phyloP scores from a whole-genome alignment of 306 rosid genomes.

The Sicyos edulis region DNA sequence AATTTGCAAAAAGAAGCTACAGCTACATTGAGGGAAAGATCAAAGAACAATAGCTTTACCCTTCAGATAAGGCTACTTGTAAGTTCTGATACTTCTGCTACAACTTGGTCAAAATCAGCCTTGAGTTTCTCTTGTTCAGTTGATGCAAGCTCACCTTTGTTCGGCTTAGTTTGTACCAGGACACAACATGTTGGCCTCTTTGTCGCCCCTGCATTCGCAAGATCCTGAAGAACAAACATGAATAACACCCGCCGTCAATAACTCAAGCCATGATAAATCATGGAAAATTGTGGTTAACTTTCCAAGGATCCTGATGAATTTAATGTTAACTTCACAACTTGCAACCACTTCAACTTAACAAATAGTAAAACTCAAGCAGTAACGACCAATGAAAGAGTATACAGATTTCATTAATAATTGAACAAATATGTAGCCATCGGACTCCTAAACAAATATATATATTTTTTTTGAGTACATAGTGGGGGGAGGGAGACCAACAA shows the following conservation, averaged over 20 bases:
- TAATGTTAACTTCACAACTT: not conserved
- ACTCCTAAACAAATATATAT: too few species aligned
- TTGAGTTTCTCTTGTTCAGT: slow-evolving; percentile 69
- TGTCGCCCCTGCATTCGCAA: slow-evolving; percentile 85
- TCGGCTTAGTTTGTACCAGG: slow-evolving; percentile 69
- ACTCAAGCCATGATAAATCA: not conserved
- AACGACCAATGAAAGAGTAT: not conserved
- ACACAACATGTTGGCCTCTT: slow-evolving; percentile 99
- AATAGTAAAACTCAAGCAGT: not conserved
- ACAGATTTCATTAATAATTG: not conserved
- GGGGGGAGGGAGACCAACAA: too few species aligned
- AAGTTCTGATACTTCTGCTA: slow-evolving; percentile 48
- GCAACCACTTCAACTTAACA: not conserved
- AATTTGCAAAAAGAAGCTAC: slow-evolving; percentile 10
- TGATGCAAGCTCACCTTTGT: slow-evolving; percentile 59
- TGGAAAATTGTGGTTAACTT: not conserved
- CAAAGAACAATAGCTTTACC: slow-evolving; percentile 1
- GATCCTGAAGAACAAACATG: slow-evolving; percentile 48
- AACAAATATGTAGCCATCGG: too few species aligned
- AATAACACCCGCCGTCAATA: not conserved
- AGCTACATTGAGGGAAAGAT: not conserved
- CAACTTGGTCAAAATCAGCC: slow-evolving; percentile 63
- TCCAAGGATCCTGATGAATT: not conserved
- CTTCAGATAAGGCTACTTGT: slow-evolving; percentile 54
- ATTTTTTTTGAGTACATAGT: too few species aligned